Base-by-base conservation (phyloP, 108 stramenopile genomes). In the Skeletonema marinoi region DNA sequence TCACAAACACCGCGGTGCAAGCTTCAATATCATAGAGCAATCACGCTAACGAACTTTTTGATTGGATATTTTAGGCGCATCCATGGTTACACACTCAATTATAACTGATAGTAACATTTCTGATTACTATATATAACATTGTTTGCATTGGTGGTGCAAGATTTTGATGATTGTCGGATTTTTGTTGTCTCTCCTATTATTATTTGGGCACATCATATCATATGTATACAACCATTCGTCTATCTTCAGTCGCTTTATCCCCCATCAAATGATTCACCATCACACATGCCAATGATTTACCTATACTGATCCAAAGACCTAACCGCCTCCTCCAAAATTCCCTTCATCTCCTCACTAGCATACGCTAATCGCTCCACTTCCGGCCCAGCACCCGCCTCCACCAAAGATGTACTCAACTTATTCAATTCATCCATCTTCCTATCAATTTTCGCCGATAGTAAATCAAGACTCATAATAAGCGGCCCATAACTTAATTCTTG, bases 401-500 rank as follows among this genome's bases (percentile, higher is more conserved):
- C 76, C 60, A 88, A 59, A 33, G 83, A 79, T 16, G 38, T 44
- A 63, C 68, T 80, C 46, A 83, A 70, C 21, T 70, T 80, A 41
- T 73, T 74, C 74, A 85, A 65, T 51, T 88, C 85, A 39, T 88
- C 85, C 75, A 88, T 64, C 67, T 88, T 85, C 14, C 82, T 39
- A 36, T 88, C 87, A 41, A 88, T 36, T 39, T 88, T 88, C 10
- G 35, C 39, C 16, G 75, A 42, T 59, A 88, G 62, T 56, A 88
- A 65, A 41, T 85, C 80, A 17, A 88, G 77, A 31, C 82, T 69
- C 17, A 60, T 9, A 39, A 88, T 19, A 50, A 88, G 60, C 2
- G 87, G 81, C 5, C 33, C 64, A 48, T 82, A 85, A 39, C 74
- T 77, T 11, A 80, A 29, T 13, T 74, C 25, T 39, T 80, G 54